Evolutionary conservation across 306 rosid genomes (phyloP).

Genomic region (Casuarina glauca): DNA sequence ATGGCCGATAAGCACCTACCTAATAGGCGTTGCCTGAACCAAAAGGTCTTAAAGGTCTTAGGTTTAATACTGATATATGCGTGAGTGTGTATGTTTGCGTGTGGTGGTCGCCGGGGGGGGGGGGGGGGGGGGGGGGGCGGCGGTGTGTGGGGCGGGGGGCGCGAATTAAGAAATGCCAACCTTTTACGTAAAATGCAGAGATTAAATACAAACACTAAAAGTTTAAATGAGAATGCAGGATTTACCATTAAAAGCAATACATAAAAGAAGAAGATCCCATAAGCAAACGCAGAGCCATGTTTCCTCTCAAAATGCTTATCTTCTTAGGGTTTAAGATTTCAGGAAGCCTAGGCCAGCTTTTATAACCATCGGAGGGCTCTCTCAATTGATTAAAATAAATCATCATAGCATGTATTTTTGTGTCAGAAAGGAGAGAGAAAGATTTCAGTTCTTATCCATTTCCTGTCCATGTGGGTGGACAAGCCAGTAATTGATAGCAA

Average conservation of each 20-base stretch:
- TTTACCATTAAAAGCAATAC: slow-evolving; percentile 16
- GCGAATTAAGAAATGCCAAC: neutral
- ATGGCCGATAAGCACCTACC: too few species aligned
- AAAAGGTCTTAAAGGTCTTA: too few species aligned
- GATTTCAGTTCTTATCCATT: neutral
- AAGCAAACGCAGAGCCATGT: slow-evolving; percentile 20
- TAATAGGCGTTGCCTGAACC: too few species aligned
- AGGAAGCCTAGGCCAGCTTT: neutral
- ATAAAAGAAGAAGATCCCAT: slow-evolving; percentile 9
- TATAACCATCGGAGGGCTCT: neutral
- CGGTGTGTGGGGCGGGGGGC: too few species aligned
- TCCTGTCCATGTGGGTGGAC: neutral
- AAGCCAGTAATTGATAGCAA: neutral
- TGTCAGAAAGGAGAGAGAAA: neutral
- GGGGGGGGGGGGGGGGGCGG: too few species aligned
- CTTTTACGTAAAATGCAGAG: neutral
- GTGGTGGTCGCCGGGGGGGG: too few species aligned
- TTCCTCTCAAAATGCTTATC: neutral
- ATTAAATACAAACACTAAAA: neutral
- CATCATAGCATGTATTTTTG: neutral
- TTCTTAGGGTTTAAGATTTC: neutral
- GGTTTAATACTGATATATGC: too few species aligned
- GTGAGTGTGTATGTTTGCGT: too few species aligned
- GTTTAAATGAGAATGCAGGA: neutral
- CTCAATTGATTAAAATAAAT: neutral